Conservation (phyloP, 1,284 basidiomycete genomes). For the Apiotrichum montevideense region DNA sequence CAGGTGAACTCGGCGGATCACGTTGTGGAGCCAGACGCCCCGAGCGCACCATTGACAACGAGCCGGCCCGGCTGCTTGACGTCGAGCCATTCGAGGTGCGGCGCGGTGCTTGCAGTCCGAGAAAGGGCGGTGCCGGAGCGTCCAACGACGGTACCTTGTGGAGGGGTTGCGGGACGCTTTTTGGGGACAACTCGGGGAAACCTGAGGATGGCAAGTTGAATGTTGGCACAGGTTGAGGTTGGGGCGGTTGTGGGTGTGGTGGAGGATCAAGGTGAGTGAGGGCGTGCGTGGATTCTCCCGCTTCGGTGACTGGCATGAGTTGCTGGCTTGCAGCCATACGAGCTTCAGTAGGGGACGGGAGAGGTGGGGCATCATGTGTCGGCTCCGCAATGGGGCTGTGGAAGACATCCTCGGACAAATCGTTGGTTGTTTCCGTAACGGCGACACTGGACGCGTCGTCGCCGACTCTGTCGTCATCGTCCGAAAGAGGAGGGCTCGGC, state of each 20-base stretch:
- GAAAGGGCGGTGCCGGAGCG: slow-evolving; percentile 7
- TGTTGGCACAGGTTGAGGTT: not conserved
- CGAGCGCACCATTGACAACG: slow-evolving; percentile 35
- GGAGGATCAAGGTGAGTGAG: not conserved
- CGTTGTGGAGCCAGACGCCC: slow-evolving; percentile 25
- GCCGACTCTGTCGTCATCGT: slow-evolving; percentile 12
- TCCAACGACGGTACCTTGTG: not conserved
- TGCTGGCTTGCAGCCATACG: not conserved
- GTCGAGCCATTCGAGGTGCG: slow-evolving; percentile 23
- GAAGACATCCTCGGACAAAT: not conserved
- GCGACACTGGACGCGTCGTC: slow-evolving; percentile 4
- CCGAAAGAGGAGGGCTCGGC: slow-evolving; percentile 42
- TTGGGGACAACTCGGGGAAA: too few relatives aligned
- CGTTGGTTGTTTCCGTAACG: slow-evolving; percentile 6
- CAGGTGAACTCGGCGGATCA: slow-evolving; percentile 1
- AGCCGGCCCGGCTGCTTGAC: slow-evolving; percentile 31
- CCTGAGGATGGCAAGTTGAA: too few relatives aligned
- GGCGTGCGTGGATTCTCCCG: slow-evolving; percentile 9
- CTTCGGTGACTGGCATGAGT: slow-evolving; percentile 10
- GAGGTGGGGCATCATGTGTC: not conserved
- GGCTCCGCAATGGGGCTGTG: not conserved
- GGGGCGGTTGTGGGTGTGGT: not conserved
- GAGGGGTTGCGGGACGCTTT: not conserved
- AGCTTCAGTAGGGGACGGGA: not conserved
- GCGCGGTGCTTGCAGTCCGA: slow-evolving; percentile 7